A percentile compares a stretch with the other conserved stretches of the same genome.
Evolutionary conservation across 2,329 filamentous ascomycete genomes (phyloP).

Genomic region (Penicillium sp.): DNA sequence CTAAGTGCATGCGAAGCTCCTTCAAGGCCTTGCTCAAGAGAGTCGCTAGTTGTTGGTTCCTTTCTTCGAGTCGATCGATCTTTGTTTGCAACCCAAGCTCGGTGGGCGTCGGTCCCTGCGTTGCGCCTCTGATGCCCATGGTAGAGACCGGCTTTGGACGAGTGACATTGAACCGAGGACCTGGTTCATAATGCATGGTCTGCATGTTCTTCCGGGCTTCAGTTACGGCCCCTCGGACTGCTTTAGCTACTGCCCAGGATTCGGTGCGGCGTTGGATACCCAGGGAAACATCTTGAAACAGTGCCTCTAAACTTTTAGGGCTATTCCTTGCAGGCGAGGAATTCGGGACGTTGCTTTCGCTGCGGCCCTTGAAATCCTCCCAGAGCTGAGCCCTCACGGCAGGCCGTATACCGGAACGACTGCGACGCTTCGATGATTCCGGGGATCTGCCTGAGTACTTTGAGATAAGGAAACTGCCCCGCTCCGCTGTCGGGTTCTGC

Average conservation of each 20-base stretch:
- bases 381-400: conserved; percentile 32
- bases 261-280: conserved; percentile 54
- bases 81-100: conserved; percentile 36
- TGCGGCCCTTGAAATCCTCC: conserved; percentile 35
- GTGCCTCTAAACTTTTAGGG: conserved; percentile 48
- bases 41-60: conserved; percentile 47
- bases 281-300: conserved; percentile 55
- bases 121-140: not conserved
- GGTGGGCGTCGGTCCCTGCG: conserved; percentile 19
- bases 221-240: conserved; percentile 52
- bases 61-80: conserved; percentile 42
- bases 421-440: conserved; percentile 33
- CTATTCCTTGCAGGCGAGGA: conserved; percentile 44
- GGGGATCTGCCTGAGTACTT: conserved; percentile 54
- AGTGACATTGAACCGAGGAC: conserved; percentile 28
- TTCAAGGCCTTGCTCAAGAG: conserved; percentile 48
- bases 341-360: conserved; percentile 39
- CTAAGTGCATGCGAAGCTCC: conserved; percentile 44
- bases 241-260: conserved; percentile 54
- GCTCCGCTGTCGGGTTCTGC: conserved; percentile 47
- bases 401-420: conserved; percentile 26
- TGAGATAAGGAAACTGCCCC: conserved; percentile 49
- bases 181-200: conserved; percentile 47
- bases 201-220: conserved; percentile 54
- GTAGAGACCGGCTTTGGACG: conserved; percentile 11